A percentile compares a stretch with the other conserved stretches of the same genome.
Conservation (phyloP, 805 yeast genomes). For the Nakazawaea wickerhamii region DNA sequence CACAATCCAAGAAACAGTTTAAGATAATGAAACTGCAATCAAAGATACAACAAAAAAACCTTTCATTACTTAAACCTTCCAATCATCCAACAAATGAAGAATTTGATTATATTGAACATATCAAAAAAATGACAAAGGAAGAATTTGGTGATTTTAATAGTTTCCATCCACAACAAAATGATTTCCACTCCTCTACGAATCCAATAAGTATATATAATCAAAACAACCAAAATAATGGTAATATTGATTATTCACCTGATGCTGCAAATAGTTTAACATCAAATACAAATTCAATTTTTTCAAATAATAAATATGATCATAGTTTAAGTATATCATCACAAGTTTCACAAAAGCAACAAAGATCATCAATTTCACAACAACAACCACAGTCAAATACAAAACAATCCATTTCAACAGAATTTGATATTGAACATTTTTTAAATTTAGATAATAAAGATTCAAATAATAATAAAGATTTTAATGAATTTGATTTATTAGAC, state of each 20-base stretch:
- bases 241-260: conserved; percentile 20
- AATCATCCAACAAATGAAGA: conserved; percentile 19
- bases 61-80: conserved; percentile 15
- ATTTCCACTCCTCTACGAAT: conserved; percentile 13
- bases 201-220: conserved; percentile 21
- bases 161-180: conserved; percentile 9
- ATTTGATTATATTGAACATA: conserved; percentile 33
- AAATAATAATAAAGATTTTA: conserved; percentile 9
- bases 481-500: conserved; percentile 23
- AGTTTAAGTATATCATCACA: conserved; percentile 14
- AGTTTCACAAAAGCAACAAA: conserved; percentile 9
- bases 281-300: conserved; percentile 18
- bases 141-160: conserved; percentile 26
- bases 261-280: conserved; percentile 18
- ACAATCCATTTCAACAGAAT: conserved; percentile 9
- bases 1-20: conserved; percentile 1
- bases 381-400: background rate
- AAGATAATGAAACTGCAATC: conserved; percentile 4
- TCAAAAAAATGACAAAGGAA: conserved; percentile 29
- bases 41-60: conserved; percentile 17
- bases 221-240: conserved; percentile 7
- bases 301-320: conserved; percentile 14
- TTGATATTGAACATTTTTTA: conserved; percentile 27
- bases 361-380: conserved; percentile 1
- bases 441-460: conserved; percentile 22